Base-by-base conservation (phyloP, 768 basidiomycete species). In the Leucosporidium yakuticum region DNA sequence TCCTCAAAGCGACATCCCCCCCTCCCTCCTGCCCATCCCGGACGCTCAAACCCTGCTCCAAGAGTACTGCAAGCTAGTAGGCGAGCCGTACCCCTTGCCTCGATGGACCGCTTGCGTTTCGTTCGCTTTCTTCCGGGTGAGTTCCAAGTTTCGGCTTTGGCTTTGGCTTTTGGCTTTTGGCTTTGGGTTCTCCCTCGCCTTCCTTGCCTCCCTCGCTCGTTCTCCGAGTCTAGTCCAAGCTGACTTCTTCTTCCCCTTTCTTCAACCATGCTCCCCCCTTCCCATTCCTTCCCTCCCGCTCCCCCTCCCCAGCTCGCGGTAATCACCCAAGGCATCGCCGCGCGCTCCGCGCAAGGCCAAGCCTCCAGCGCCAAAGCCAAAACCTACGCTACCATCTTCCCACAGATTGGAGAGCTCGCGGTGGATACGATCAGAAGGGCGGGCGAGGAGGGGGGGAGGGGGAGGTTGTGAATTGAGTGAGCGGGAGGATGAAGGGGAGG, bases 301-400 rank as follows among this genome's bases (percentile, higher is more conserved):
- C 14, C 58, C 25, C 21, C 59, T 48, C 31, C 34, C 5, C 59
- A 76, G 74, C 67, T 76, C n/a, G 69, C 74, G 19, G 74, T 76
- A 31, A 76, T 75, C 62, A 67, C 66, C 20, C 76, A 76, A 47
- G 75, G 75, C 51, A 76, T 77, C 65, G 73, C 75, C 6, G 75
- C 74, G 0, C 67, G 76, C 21, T 36, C 62, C 53, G 71, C 73
- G 0, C 50, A 60, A 20, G 75, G 74, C 7, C 70, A 73, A 53
- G 76, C 76, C 4, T 73, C 69, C 20, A 63, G 62, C 27, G 76
- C 71, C 21, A 56, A 69, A 12, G 76, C 76, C 0, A 44, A 59
- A 14, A n/a, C 48, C 31, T 69, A 72, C 50, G 67, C 67, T 1
- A 64, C 63, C 32, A 53, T 71, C 29, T 74, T 74, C 58, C 68